Evolutionary conservation across 73 alveolate genomes (phyloP).

Genomic region (Tetrahymena elliotti): DNA sequence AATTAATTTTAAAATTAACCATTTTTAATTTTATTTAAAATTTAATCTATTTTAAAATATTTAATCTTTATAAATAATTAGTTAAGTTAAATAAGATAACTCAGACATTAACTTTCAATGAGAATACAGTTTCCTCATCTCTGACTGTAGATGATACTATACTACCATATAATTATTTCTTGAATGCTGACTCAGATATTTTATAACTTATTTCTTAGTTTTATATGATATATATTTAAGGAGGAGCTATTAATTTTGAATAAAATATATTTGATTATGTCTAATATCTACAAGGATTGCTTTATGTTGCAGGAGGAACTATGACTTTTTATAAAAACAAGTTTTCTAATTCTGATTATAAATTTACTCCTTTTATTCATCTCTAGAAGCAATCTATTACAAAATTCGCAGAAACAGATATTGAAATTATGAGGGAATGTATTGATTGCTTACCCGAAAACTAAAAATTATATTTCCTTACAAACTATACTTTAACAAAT

Average conservation of each 20-base stretch:
- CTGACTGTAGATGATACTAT: background rate
- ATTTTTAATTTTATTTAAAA: background rate
- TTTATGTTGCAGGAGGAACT: background rate
- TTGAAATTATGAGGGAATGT: background rate
- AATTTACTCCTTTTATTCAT: background rate
- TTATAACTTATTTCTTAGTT: background rate
- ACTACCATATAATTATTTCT: background rate
- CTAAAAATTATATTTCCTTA: background rate
- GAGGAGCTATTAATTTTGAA: background rate
- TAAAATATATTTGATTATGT: background rate
- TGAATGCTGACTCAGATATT: background rate
- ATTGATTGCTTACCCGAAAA: background rate
- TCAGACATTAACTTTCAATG: background rate
- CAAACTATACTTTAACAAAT: background rate
- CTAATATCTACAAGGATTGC: background rate
- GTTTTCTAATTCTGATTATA: background rate
- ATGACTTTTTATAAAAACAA: background rate
- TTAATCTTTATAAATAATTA: background rate
- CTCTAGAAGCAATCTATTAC: background rate
- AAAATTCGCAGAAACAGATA: background rate
- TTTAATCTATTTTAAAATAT: background rate
- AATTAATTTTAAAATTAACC: no score
- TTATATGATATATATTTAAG: background rate
- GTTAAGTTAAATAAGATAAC: background rate
- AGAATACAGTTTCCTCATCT: background rate